These are phyloP conservation scores for Lactuca saligna DNA, from an alignment of 129 eudicot genomes.

Conservation along the genomic window DNA sequence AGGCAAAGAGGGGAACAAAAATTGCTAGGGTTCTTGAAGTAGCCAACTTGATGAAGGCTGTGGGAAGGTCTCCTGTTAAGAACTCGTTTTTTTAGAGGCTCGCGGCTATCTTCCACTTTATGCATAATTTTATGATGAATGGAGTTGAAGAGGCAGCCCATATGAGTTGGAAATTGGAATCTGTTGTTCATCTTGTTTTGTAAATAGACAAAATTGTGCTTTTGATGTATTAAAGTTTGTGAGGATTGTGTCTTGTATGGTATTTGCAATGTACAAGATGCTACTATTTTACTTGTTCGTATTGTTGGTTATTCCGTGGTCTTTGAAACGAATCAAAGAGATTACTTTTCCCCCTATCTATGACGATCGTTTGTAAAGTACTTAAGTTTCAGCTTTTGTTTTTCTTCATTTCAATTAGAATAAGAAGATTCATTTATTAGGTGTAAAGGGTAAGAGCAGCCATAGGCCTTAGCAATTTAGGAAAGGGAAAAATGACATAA, in stretches of 20 bases:
- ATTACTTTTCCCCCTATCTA: background rate
- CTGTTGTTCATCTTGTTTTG: slow-evolving; percentile 9
- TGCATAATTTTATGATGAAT: slow-evolving; percentile 3
- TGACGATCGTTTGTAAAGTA: background rate
- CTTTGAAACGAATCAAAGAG: background rate
- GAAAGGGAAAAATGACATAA: too few relatives aligned
- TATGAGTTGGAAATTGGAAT: slow-evolving; percentile 7
- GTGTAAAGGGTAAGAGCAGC: too few relatives aligned
- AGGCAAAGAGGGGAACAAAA: slow-evolving; percentile 84
- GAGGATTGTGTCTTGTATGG: slow-evolving; percentile 25
- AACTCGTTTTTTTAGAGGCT: slow-evolving; percentile 54
- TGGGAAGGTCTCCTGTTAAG: slow-evolving; percentile 77
- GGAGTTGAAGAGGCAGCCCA: slow-evolving; percentile 11
- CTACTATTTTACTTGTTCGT: slow-evolving; percentile 15
- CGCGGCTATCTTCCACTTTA: slow-evolving; percentile 11
- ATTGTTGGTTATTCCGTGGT: background rate
- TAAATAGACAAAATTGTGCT: slow-evolving; percentile 1
- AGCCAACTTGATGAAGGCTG: slow-evolving; percentile 76
- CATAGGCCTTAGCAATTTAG: too few relatives aligned
- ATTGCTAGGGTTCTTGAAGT: slow-evolving; percentile 76
- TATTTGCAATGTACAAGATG: slow-evolving; percentile 32
- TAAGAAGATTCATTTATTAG: too few relatives aligned
- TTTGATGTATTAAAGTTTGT: slow-evolving; percentile 14
- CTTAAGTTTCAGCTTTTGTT: background rate
- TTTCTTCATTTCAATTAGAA: too few relatives aligned